phyloP scores from a whole-genome alignment of 2,329 filamentous ascomycete genomes.

The Calonectria crousiana region DNA sequence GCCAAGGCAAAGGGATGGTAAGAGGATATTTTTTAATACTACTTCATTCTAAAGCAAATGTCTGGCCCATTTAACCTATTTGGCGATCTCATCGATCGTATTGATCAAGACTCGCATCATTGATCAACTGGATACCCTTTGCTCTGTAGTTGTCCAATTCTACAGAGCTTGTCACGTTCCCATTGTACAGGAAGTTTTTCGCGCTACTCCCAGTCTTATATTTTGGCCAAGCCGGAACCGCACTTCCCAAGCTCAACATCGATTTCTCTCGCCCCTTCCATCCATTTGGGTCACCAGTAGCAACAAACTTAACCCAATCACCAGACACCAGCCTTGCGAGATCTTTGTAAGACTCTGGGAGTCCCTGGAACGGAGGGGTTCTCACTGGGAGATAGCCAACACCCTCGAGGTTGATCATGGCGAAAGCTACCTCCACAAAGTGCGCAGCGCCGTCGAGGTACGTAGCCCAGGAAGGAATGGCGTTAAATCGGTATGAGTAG shows the following conservation, averaged over 20 bases:
- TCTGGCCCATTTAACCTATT: neutral
- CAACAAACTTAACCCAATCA: slow-evolving; percentile 27
- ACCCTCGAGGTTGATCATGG: slow-evolving; percentile 27
- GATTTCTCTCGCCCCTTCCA: slow-evolving; percentile 20
- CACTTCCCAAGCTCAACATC: slow-evolving; percentile 8
- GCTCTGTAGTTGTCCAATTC: slow-evolving; percentile 16
- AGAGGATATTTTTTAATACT: too few relatives aligned
- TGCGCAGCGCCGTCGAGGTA: slow-evolving; percentile 24
- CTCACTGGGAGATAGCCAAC: slow-evolving; percentile 25
- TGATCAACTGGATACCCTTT: slow-evolving; percentile 18
- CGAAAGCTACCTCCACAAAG: slow-evolving; percentile 28
- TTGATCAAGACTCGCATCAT: slow-evolving; percentile 11
- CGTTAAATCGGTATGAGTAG: slow-evolving; percentile 27
- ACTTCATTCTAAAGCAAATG: neutral
- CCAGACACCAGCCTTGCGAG: slow-evolving; percentile 21
- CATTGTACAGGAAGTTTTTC: slow-evolving; percentile 20
- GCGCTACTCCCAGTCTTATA: neutral
- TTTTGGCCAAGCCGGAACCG: slow-evolving; percentile 16
- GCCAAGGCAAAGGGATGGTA: neutral
- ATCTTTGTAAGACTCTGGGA: slow-evolving; percentile 21
- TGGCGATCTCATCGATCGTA: slow-evolving; percentile 13
- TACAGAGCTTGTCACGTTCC: slow-evolving; percentile 20
- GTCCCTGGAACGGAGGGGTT: slow-evolving; percentile 21
- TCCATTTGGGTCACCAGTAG: slow-evolving; percentile 25
- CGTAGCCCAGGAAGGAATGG: slow-evolving; percentile 28